Conservation (phyloP, 352 stramenopile genomes). For the Hyphochytrium catenoides region DNA sequence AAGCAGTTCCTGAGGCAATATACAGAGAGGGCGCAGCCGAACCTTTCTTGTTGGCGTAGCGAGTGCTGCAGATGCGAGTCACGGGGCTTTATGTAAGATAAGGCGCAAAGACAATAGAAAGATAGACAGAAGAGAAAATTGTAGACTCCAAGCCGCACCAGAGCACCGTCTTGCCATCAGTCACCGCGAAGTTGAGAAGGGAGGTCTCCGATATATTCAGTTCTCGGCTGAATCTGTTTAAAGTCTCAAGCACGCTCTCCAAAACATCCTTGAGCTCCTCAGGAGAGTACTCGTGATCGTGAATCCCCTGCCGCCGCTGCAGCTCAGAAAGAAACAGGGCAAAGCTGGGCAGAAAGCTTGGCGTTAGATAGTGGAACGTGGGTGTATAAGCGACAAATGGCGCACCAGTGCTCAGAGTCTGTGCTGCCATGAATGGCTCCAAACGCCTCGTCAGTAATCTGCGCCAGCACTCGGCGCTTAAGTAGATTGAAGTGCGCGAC, state of each 20-base stretch:
- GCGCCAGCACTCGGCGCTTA: conserved; percentile 12
- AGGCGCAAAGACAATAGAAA: too few relatives aligned
- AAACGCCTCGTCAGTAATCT: conserved; percentile 14
- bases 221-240: conserved; percentile 6
- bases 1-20: conserved; percentile 7
- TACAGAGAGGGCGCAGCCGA: conserved; percentile 7
- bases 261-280: conserved; percentile 7
- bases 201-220: conserved; percentile 6
- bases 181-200: conserved; percentile 9
- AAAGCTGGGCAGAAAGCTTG: conserved; percentile 10
- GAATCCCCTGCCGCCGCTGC: conserved; percentile 3
- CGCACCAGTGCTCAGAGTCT: conserved; percentile 14
- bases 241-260: conserved; percentile 5
- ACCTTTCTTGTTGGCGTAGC: conserved; percentile 6
- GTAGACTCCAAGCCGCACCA: too few relatives aligned
- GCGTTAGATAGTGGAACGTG: too few relatives aligned
- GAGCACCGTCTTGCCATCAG: conserved; percentile 8
- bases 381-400: not conserved
- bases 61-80: not conserved
- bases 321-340: conserved; percentile 20
- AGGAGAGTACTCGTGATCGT: conserved; percentile 4
- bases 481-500: conserved; percentile 15
- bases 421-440: conserved; percentile 12
- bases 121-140: too few relatives aligned
- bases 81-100: not conserved